Base-by-base conservation (phyloP, 2,329 filamentous ascomycete genomes). In the Herpotrichia juniperi region DNA sequence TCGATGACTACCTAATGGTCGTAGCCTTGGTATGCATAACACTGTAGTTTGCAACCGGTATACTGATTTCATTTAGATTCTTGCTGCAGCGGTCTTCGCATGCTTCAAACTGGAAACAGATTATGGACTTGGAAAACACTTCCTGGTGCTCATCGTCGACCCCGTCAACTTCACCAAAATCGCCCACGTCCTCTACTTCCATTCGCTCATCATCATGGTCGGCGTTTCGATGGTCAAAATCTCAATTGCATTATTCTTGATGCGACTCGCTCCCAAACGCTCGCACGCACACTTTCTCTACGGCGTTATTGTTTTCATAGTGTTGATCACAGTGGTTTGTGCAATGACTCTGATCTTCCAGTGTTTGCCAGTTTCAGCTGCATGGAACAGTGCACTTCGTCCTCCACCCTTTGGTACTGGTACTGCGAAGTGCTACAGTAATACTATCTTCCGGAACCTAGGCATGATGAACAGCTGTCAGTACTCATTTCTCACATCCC, bases 1-100 rank as follows among this genome's bases (percentile, higher is more conserved):
- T 71, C 21, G 82, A 84, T 68, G 81, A 83, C 59, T 78, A 71
- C 51, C 54, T 76, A 2, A 81, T 82, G 59, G 44, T 76, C 1
- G 51, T 66, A 3, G 74, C 79, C 3, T 70, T 73, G 67, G 69
- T 80, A 57, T 56, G 69, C 17, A 17, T 14, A 51, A 22, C 16
- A 21, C 17, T 37, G 14, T 46, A 25, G 17, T 31, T 46, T 42
- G 31, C n/a, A 17, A 14, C 6, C 14, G 16, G 7, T n/a, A 8
- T 11, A 34, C 45, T 43, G 39, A 47, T 53, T 4, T 48, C 43
- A n/a, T 25, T 45, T 22, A 63, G 58, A 14, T 58, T 14, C 46
- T 62, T 9, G 52, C 55, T 4, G 31, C 59, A 4, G 58, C 52
- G 12, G 56, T 51, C 1, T 72, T 74, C 32, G 69, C 68, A 7